Evolutionary conservation across 148 eudicot species (phyloP).

Genomic region (Spergularia marina): DNA sequence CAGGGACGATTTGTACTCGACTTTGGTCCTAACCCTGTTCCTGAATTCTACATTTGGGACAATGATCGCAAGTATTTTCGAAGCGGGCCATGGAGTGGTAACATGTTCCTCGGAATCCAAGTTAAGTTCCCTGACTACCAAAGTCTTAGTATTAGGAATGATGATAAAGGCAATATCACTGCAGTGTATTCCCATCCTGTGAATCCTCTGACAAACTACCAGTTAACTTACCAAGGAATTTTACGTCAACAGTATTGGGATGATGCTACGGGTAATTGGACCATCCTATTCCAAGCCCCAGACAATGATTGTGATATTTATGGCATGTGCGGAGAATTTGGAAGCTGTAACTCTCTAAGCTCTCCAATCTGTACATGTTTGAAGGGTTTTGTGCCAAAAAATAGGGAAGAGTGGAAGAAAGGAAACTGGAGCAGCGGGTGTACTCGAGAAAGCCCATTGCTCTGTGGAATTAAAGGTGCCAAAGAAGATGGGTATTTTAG

Average conservation of each 20-base stretch:
- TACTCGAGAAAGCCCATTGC: conserved; percentile 16
- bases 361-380: conserved; percentile 41
- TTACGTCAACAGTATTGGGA: conserved; percentile 28
- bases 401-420: conserved; percentile 32
- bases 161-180: conserved; percentile 20
- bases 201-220: conserved; percentile 17
- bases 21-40: conserved; percentile 16
- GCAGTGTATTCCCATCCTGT: conserved; percentile 14
- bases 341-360: conserved; percentile 30
- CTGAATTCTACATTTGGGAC: conserved; percentile 26
- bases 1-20: conserved; percentile 18
- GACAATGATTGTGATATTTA: conserved; percentile 38
- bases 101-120: conserved; percentile 27
- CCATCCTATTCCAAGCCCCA: conserved; percentile 26
- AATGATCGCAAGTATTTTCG: conserved; percentile 22
- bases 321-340: conserved; percentile 43
- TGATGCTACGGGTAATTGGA: conserved; percentile 26
- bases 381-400: conserved; percentile 40
- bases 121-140: conserved; percentile 18
- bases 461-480: conserved; percentile 24
- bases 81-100: conserved; percentile 40
- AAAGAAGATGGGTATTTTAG: conserved; percentile 41
- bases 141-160: conserved; percentile 19
- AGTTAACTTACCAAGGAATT: conserved; percentile 20
- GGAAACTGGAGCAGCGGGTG: conserved; percentile 59